Evolutionary conservation across 2,329 filamentous ascomycete genomes (phyloP).

Genomic region (Aspergillus intermedius): DNA sequence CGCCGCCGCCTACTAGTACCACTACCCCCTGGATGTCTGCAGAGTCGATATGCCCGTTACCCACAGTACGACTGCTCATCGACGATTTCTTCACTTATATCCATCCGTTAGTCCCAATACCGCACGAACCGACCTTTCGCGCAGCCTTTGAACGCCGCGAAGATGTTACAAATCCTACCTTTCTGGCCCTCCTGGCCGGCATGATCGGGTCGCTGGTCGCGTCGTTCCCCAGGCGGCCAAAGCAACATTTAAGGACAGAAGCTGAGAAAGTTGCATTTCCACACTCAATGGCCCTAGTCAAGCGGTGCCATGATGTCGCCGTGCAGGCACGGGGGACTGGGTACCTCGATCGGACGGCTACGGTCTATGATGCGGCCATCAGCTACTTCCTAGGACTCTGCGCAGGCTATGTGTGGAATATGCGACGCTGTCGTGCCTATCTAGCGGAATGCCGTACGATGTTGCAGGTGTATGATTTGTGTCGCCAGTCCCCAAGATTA

Average conservation of each 20-base stretch:
- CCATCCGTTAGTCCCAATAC: constrained; percentile 41
- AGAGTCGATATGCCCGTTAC: constrained; percentile 40
- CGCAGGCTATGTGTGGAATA: constrained; percentile 35
- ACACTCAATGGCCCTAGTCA: constrained; percentile 38
- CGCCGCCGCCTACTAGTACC: constrained; percentile 21
- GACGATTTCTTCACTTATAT: constrained; percentile 46
- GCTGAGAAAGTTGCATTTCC: constrained; percentile 33
- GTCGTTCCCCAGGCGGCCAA: constrained; percentile 40
- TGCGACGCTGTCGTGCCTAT: constrained; percentile 35
- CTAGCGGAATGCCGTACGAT: constrained; percentile 40
- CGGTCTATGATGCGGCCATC: constrained; percentile 39
- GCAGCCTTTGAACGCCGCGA: constrained; percentile 38
- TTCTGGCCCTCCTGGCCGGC: constrained; percentile 39
- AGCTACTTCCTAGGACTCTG: constrained; percentile 40
- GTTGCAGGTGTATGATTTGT: constrained; percentile 35
- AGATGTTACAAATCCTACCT: constrained; percentile 36
- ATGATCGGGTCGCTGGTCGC: constrained; percentile 42
- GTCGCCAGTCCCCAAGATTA: constrained; percentile 15
- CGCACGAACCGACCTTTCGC: constrained; percentile 43
- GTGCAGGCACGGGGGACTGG: constrained; percentile 39
- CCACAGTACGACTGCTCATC: constrained; percentile 34
- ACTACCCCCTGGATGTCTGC: constrained; percentile 43
- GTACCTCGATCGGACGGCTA: constrained; percentile 37
- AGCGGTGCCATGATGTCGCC: constrained; percentile 38
- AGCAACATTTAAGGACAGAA: constrained; percentile 34